Evolutionary conservation across 2,329 filamentous ascomycete species (phyloP).

Genomic region (Dichotomopilus funicola): DNA sequence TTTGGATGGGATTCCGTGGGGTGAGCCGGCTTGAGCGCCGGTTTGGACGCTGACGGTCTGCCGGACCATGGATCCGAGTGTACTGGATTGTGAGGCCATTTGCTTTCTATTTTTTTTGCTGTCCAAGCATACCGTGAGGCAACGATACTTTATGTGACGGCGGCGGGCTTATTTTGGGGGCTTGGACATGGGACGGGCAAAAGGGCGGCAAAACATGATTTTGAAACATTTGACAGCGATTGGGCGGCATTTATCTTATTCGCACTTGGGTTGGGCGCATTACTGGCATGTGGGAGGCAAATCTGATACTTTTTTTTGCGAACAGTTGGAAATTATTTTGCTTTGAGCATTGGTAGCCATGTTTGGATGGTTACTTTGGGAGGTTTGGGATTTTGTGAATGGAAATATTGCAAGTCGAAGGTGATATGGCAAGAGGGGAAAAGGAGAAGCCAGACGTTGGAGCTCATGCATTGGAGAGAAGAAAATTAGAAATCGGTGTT

Average conservation of each 20-base stretch:
- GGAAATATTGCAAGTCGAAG: no score
- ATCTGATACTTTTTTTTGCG: background rate
- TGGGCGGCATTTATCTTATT: background rate
- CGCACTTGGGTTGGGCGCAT: background rate
- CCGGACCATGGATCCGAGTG: background rate
- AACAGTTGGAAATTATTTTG: background rate
- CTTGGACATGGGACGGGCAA: no score
- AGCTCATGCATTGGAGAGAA: no score
- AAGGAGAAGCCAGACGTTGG: no score
- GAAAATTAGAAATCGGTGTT: no score
- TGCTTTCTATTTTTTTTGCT: background rate
- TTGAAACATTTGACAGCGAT: background rate
- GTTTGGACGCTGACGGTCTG: background rate
- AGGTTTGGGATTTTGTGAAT: no score
- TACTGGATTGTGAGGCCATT: background rate
- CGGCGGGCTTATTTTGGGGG: no score
- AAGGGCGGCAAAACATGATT: no score
- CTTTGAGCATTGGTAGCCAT: background rate
- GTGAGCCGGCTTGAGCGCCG: slow-evolving; percentile 23
- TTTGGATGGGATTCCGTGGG: slow-evolving; percentile 48
- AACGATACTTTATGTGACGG: no score
- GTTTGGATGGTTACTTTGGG: no score
- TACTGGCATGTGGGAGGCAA: background rate
- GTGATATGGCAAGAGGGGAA: no score
- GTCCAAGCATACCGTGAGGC: background rate